Base-by-base conservation (phyloP, 345 rosid species). In the Acer saccharum region DNA sequence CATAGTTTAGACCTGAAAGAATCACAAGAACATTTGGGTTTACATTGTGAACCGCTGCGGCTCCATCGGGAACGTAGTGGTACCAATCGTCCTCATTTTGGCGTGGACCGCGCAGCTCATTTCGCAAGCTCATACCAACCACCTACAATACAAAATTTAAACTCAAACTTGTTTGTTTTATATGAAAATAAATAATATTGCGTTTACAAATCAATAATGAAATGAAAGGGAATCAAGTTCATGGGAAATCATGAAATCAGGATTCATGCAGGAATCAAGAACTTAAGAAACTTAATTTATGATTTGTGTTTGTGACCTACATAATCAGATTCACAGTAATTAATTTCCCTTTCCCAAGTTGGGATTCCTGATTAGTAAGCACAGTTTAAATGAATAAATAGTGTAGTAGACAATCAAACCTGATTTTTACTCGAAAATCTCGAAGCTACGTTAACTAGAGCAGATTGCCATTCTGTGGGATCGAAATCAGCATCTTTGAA, bases 91-190 rank as follows among this genome's bases (percentile, higher is more conserved):
- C 23, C n/a, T 69, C 79, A 43, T 86, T 88, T 41, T 84, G 85
- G 20, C 63, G 73, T 6, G 84, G 75, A n/a, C 90, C 90, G 20
- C 87, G 90, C 48, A 82, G 89, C 57, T 88, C 90, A 25, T 88
- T 88, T 71, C 89, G 76, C 76, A 84, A 54, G 80, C 87, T 82
- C 77, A 86, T 70, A 27, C 80, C 89, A 43, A 88, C 76, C 17
- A 84, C 90, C 68, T 77, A 54, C 20, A 54, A 54, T 7, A 54
- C n/a, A 16, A 50, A 50, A 54, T 54, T 54, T 16, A 2, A 54
- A 16, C 7, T 16, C 58, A 50, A 2, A 13, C 16, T 3, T 35
- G 39, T 35, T 35, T 50, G 18, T 50, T 50, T 50, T 4, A 13
- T 18, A 3, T 50, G 55, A 43, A 43, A 35, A 4, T 35, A 35